Evolutionary conservation across 2,329 filamentous ascomycete species (phyloP).

Genomic region (Aspergillus tubingensis): DNA sequence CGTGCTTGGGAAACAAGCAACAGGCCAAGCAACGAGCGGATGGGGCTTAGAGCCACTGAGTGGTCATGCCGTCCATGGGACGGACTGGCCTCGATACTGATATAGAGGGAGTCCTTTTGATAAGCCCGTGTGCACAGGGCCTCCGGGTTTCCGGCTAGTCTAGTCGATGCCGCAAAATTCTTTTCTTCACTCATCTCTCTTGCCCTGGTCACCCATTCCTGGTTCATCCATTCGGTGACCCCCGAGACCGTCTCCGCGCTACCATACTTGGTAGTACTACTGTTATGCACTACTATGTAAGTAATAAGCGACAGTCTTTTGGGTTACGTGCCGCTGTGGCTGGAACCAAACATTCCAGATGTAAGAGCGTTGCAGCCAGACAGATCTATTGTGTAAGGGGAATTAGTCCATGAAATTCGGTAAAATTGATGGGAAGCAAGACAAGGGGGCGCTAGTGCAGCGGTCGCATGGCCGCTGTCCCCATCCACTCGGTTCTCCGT

Average conservation of each 20-base stretch:
- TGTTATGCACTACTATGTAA: too few species aligned
- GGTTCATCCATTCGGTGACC: background rate
- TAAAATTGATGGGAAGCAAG: background rate
- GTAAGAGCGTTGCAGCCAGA: too few species aligned
- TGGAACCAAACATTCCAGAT: background rate
- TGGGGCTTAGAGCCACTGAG: background rate
- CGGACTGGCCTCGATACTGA: background rate
- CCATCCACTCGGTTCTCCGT: background rate
- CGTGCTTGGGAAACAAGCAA: conserved; percentile 1
- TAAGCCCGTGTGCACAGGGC: background rate
- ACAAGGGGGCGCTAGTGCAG: background rate
- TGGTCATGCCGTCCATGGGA: background rate
- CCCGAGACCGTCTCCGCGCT: background rate
- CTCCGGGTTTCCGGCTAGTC: background rate
- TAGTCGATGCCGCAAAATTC: background rate
- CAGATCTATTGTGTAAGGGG: background rate
- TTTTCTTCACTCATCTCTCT: too few species aligned
- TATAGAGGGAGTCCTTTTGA: background rate
- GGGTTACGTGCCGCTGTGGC: background rate
- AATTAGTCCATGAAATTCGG: background rate
- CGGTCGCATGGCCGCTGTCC: background rate
- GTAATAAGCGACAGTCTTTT: background rate
- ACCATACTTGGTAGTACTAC: background rate
- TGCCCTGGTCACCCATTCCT: background rate
- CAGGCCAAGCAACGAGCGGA: background rate